phyloP scores from a whole-genome alignment of 805 yeast genomes.

The Saccharomyces kudriavzevii region DNA sequence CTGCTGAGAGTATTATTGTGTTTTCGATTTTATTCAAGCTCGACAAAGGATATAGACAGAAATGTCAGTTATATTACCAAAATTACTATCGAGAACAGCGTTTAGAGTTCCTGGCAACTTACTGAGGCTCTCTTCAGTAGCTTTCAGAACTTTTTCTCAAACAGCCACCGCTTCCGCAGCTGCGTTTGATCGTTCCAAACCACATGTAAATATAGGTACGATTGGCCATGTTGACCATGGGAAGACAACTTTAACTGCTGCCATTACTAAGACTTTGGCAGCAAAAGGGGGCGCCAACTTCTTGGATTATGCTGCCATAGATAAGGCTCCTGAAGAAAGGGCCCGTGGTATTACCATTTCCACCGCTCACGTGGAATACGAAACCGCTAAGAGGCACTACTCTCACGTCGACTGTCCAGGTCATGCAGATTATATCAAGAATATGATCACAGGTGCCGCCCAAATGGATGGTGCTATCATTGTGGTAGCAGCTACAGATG shows the following conservation, averaged over 20 bases:
- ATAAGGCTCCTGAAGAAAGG: slow-evolving; percentile 98
- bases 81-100: slow-evolving; percentile 11
- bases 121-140: slow-evolving; percentile 1
- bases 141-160: slow-evolving; percentile 14
- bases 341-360: slow-evolving; percentile 99
- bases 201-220: slow-evolving; percentile 95
- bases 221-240: slow-evolving; percentile 99
- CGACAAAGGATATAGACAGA: background rate
- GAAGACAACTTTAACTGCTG: slow-evolving; percentile 96
- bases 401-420: slow-evolving; percentile 99
- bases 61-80: slow-evolving; percentile 17
- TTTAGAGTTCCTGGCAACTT: slow-evolving; percentile 10
- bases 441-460: slow-evolving; percentile 99
- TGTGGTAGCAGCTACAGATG: slow-evolving; percentile 98
- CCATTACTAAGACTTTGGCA: slow-evolving; percentile 90
- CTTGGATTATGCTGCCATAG: slow-evolving; percentile 88
- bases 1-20: background rate
- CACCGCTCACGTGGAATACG: slow-evolving; percentile 96
- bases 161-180: slow-evolving; percentile 42
- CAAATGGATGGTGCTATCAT: slow-evolving; percentile 99
- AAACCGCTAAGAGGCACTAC: slow-evolving; percentile 89
- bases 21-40: background rate
- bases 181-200: slow-evolving; percentile 88
- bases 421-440: slow-evolving; percentile 97
- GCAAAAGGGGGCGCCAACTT: slow-evolving; percentile 86